phyloP scores from a whole-genome alignment of 108 stramenopile species.

The Aurantiochytrium sp. region DNA sequence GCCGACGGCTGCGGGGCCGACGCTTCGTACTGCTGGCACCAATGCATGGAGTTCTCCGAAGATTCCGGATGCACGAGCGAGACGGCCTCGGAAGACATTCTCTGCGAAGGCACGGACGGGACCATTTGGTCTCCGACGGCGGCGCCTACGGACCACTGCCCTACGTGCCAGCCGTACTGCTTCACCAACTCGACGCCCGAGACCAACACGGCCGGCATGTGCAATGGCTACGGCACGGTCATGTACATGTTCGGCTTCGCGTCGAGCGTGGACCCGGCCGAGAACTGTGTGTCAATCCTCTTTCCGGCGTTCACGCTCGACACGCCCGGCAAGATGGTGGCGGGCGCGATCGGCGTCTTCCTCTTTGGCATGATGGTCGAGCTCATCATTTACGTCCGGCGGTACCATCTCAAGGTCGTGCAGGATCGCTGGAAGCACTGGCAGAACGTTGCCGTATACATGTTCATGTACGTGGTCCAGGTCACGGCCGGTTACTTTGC shows the following conservation, averaged over 20 bases:
- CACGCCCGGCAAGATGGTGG: background rate
- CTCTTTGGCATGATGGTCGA: background rate
- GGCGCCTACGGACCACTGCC: background rate
- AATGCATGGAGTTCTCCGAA: background rate
- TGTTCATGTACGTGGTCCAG: background rate
- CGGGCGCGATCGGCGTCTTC: background rate
- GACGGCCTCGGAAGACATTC: background rate
- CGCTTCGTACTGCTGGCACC: background rate
- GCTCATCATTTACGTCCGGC: background rate
- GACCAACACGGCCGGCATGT: background rate
- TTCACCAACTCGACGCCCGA: background rate
- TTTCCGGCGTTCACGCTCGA: background rate
- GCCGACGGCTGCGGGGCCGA: background rate
- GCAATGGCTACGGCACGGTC: background rate
- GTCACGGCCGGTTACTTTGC: background rate
- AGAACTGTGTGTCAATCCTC: background rate
- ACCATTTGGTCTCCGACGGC: background rate
- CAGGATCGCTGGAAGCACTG: background rate
- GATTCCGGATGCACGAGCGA: background rate
- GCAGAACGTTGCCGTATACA: background rate
- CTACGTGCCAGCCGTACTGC: background rate
- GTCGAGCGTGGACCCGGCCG: background rate
- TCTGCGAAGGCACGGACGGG: background rate
- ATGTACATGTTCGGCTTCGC: constrained; percentile 17
- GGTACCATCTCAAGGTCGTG: background rate